Conservation (phyloP, 2,329 filamentous ascomycete genomes). For the Alternaria metachromatica region DNA sequence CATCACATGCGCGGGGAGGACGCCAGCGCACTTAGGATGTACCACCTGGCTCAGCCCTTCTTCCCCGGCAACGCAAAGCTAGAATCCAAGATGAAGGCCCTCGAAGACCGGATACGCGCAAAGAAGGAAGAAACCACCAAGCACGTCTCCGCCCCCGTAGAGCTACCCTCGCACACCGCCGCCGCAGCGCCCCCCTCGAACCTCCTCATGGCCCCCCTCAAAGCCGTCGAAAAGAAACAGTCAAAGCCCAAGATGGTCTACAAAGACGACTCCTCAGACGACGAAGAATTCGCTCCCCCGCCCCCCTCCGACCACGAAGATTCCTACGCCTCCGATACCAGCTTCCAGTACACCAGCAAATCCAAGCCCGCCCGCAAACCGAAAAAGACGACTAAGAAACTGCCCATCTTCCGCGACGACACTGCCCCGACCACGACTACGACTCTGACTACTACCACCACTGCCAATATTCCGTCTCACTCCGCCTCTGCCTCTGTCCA, state of each 20-base stretch:
- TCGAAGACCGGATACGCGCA: conserved; percentile 59
- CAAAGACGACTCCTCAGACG: conserved; percentile 36
- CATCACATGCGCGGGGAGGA: conserved; percentile 86
- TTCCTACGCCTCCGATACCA: conserved; percentile 47
- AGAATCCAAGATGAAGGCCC: conserved; percentile 60
- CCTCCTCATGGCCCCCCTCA: conserved; percentile 48
- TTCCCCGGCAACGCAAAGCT: conserved; percentile 86
- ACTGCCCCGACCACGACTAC: conserved; percentile 4
- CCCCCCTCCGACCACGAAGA: conserved; percentile 47
- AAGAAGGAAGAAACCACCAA: conserved; percentile 44
- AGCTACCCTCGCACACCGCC: conserved; percentile 22
- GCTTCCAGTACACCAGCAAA: conserved; percentile 44
- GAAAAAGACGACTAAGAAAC: conserved; percentile 42
- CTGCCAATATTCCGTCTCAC: conserved; percentile 2
- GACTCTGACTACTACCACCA: background rate
- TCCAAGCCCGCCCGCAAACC: conserved; percentile 45
- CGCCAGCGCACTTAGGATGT: conserved; percentile 79
- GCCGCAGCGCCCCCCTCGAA: conserved; percentile 24
- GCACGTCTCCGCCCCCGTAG: conserved; percentile 20
- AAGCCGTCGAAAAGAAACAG: conserved; percentile 29
- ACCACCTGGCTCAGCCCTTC: conserved; percentile 80
- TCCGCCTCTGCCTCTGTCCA: conserved; percentile 20
- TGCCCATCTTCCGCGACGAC: conserved; percentile 48
- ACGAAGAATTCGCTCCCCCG: conserved; percentile 53
- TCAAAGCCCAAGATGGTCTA: conserved; percentile 21